These are phyloP conservation scores for Cyanodermella asteris DNA, from an alignment of 2,329 filamentous ascomycete species.

Conservation along the genomic window DNA sequence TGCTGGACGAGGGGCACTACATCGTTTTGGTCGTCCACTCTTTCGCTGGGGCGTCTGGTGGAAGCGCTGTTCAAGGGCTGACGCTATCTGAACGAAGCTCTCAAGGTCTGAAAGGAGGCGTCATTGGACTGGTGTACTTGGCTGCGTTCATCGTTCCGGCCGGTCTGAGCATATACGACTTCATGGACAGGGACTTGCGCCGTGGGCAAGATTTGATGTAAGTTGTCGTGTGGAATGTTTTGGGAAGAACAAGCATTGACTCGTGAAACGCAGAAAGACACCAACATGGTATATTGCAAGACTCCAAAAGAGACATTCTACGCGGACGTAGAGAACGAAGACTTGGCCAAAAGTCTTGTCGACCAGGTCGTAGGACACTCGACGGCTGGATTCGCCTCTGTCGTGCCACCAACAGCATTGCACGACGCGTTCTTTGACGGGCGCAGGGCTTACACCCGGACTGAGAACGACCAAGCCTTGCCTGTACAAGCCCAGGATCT, in stretches of 20 bases:
- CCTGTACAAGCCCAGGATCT: slow-evolving; percentile 4
- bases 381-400: no score
- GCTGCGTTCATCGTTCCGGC: slow-evolving; percentile 1
- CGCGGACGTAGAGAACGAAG: no score
- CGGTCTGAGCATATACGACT: no score
- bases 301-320: slow-evolving; percentile 3
- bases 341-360: no score
- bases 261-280: slow-evolving; percentile 1
- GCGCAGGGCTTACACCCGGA: no score
- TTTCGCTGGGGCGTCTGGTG: slow-evolving; percentile 3
- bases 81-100: not conserved
- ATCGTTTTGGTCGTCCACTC: slow-evolving; percentile 2
- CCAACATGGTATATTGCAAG: slow-evolving; percentile 1
- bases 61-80: slow-evolving; percentile 2
- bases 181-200: no score
- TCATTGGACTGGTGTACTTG: slow-evolving; percentile 2
- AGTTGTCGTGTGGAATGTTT: no score
- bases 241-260: no score
- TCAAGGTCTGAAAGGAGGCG: slow-evolving; percentile 1
- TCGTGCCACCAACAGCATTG: no score
- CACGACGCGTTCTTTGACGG: no score
- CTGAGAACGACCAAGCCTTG: slow-evolving; percentile 1
- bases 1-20: slow-evolving; percentile 1
- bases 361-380: no score
- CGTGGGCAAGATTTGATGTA: no score